A percentile compares a stretch with the other conserved stretches of the same genome.
phyloP scores from a whole-genome alignment of 352 stramenopile species.

The Phytophthora tentaculata region DNA sequence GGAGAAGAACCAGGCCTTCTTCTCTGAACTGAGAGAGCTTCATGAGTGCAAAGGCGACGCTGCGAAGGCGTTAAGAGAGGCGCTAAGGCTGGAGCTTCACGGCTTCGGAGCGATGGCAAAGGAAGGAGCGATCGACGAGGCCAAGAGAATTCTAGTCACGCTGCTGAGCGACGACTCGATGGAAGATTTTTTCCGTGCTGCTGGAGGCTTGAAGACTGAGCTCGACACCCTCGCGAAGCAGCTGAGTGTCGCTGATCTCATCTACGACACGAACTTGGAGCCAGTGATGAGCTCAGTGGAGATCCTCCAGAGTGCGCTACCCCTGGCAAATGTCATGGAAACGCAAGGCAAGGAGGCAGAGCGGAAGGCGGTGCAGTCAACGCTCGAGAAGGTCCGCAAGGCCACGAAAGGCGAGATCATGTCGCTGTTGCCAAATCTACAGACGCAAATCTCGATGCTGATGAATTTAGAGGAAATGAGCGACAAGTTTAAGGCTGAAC shows the following conservation, averaged over 20 bases:
- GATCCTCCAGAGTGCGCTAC: slow-evolving; percentile 67
- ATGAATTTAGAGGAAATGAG: slow-evolving; percentile 55
- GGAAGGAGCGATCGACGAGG: slow-evolving; percentile 54
- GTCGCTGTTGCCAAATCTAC: slow-evolving; percentile 62
- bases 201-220: slow-evolving; percentile 79
- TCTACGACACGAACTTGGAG: slow-evolving; percentile 71
- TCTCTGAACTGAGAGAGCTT: slow-evolving; percentile 48
- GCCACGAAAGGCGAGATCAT: slow-evolving; percentile 78
- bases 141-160: slow-evolving; percentile 36
- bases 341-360: slow-evolving; percentile 79
- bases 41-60: slow-evolving; percentile 50
- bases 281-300: slow-evolving; percentile 42
- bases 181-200: slow-evolving; percentile 85
- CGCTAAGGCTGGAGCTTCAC: slow-evolving; percentile 63
- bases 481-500: slow-evolving; percentile 58
- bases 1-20: slow-evolving; percentile 62
- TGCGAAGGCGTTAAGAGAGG: slow-evolving; percentile 46
- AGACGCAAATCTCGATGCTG: slow-evolving; percentile 65
- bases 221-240: slow-evolving; percentile 72
- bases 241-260: slow-evolving; percentile 72
- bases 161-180: slow-evolving; percentile 57
- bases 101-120: slow-evolving; percentile 64
- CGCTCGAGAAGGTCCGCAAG: slow-evolving; percentile 86
- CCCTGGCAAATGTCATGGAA: slow-evolving; percentile 73
- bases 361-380: slow-evolving; percentile 70